A percentile compares a stretch with the other conserved stretches of the same genome.
These are phyloP conservation scores for Carpinus fangiana DNA, from an alignment of 306 rosid species.

Conservation along the genomic window DNA sequence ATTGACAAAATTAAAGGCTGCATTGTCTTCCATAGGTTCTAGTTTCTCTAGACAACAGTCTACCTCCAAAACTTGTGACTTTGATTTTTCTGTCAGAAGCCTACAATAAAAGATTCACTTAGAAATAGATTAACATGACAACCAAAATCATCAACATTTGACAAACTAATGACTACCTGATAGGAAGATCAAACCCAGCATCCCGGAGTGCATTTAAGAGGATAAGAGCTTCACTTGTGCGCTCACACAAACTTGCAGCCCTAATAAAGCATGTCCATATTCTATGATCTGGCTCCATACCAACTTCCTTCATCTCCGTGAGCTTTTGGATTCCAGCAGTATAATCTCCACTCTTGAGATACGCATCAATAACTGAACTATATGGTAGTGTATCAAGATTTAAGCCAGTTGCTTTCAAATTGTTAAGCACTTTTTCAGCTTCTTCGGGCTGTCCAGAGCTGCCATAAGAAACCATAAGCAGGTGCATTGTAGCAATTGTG, in stretches of 20 bases:
- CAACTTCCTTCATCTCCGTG: conserved; percentile 63
- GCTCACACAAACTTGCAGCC: conserved; percentile 79
- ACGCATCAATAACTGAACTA: conserved; percentile 85
- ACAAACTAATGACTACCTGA: conserved; percentile 53
- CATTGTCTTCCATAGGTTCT: conserved; percentile 73
- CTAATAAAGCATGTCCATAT: conserved; percentile 94
- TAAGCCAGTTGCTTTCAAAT: conserved; percentile 61
- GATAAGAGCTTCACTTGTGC: conserved; percentile 48
- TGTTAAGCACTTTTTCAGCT: conserved; percentile 84
- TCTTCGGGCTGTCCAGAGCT: conserved; percentile 85
- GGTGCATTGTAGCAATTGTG: conserved; percentile 84
- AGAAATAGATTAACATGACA: conserved; percentile 22
- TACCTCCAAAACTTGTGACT: conserved; percentile 62
- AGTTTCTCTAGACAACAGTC: conserved; percentile 64
- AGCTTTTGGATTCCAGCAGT: conserved; percentile 69
- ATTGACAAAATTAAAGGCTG: conserved; percentile 87
- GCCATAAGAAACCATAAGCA: conserved; percentile 91
- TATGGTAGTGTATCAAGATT: conserved; percentile 74
- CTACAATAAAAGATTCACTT: conserved; percentile 38
- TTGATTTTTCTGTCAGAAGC: conserved; percentile 79
- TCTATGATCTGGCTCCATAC: conserved; percentile 80
- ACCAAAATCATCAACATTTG: neutral
- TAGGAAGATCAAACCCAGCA: conserved; percentile 77
- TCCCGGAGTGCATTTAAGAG: conserved; percentile 66
- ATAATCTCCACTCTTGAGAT: conserved; percentile 69